Base-by-base conservation (phyloP, 495 filamentous ascomycete genomes). In the Aspergillus ostianus region DNA sequence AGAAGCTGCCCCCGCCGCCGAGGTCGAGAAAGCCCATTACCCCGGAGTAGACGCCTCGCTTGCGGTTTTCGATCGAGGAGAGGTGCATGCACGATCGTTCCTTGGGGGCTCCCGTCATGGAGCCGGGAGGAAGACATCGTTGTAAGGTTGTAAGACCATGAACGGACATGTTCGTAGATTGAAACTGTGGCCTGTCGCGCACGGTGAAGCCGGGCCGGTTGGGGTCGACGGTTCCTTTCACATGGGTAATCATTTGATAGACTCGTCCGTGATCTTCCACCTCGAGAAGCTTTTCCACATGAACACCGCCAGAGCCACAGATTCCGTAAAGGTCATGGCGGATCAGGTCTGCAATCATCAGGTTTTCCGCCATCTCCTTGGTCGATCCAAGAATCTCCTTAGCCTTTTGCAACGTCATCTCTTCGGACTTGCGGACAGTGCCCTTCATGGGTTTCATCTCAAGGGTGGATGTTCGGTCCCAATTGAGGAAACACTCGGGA, bases 281-380 rank as follows among this genome's bases (percentile, higher is more conserved):
- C 41, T 83, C 78, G 67, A 97, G 87, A 10, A 97, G 79, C 53
- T 91, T 84, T 4, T 73, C 69, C 0, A 96, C 90, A 19, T 70
- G 67, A 1, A 87, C 83, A 54, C 85, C 81, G 0, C 87, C 88
- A 4, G 87, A 79, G 6, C 89, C 88, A 56, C 87, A 88, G 32
- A 96, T 86, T 41, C 86, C 84, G 70, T 93, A 90, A 20, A 98
- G 78, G 71, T 98, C 94, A 68, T 97, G 93, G 0, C 93, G 82
- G 29, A 96, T 92, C 6, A 98, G 79, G 74, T 97, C 94, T 1
- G 96, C 92, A 60, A 98, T 97, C 94, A 98, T 98, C 7, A 98
- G 83, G 67, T 97, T 97, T 74, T 98, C 94, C 13, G 94, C 93
- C 65, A 87, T 87, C 67, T 97, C 94, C 68, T 98, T 98, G 13